These are phyloP conservation scores for Castanea mollissima DNA, from an alignment of 306 rosid species.

Conservation along the genomic window DNA sequence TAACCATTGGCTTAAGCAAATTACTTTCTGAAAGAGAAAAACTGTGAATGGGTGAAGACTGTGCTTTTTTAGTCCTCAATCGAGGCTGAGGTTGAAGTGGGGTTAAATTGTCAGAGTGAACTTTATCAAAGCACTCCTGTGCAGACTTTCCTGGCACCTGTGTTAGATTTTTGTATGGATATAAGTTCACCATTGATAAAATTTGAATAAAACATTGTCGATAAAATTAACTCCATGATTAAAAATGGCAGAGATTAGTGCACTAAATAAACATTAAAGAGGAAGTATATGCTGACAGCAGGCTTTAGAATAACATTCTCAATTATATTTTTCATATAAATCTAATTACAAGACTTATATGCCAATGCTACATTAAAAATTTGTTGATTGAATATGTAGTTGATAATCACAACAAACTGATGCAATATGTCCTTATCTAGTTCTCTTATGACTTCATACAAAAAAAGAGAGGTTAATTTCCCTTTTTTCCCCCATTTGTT, in stretches of 20 bases:
- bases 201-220: neutral
- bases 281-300: neutral
- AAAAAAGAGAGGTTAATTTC: neutral
- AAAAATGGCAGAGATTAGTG: neutral
- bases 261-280: neutral
- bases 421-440: neutral
- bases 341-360: neutral
- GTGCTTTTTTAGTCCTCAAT: conserved; percentile 52
- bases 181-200: neutral
- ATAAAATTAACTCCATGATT: conserved; percentile 1
- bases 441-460: neutral
- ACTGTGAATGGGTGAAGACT: conserved; percentile 41
- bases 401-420: neutral
- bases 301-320: neutral
- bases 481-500: neutral
- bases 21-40: conserved; percentile 64
- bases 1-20: conserved; percentile 51
- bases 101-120: conserved; percentile 53
- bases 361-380: neutral
- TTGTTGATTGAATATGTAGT: neutral
- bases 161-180: conserved; percentile 22
- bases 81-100: conserved; percentile 62
- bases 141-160: conserved; percentile 92
- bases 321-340: neutral
- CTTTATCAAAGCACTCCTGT: conserved; percentile 87